A percentile compares a stretch with the other conserved stretches of the same genome.
phyloP scores from a whole-genome alignment of 1,284 basidiomycete species.

The Singerocomus inundabilis region DNA sequence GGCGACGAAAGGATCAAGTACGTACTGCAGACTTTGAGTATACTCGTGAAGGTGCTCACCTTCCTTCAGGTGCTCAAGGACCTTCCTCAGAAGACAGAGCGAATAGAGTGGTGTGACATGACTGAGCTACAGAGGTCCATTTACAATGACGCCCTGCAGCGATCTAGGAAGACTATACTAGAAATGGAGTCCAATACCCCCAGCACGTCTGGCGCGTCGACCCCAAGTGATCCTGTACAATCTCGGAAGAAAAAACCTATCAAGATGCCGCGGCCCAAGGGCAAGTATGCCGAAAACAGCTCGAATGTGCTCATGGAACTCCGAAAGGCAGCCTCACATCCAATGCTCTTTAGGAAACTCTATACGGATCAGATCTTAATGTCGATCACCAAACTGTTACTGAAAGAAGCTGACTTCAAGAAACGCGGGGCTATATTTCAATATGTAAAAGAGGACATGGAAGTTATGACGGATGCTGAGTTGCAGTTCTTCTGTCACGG shows the following conservation, averaged over 20 bases:
- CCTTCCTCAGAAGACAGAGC: slow-evolving; percentile 89
- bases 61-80: slow-evolving; percentile 79
- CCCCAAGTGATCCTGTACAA: slow-evolving; percentile 37
- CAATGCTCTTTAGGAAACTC: slow-evolving; percentile 87
- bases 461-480: slow-evolving; percentile 94
- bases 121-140: slow-evolving; percentile 80
- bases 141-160: slow-evolving; percentile 82
- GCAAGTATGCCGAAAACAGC: slow-evolving; percentile 73
- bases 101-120: slow-evolving; percentile 94
- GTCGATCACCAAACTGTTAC: slow-evolving; percentile 75
- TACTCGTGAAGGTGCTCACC: slow-evolving; percentile 8
- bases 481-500: slow-evolving; percentile 78
- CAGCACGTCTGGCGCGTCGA: slow-evolving; percentile 38
- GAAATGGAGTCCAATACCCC: slow-evolving; percentile 45
- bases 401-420: slow-evolving; percentile 90
- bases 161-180: slow-evolving; percentile 80
- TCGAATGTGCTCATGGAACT: slow-evolving; percentile 95
- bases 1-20: slow-evolving; percentile 91
- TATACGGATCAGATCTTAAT: slow-evolving; percentile 80
- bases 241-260: slow-evolving; percentile 47
- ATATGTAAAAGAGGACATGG: slow-evolving; percentile 88
- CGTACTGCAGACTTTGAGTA: slow-evolving; percentile 9
- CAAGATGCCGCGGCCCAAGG: slow-evolving; percentile 49
- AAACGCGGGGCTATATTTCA: slow-evolving; percentile 76
- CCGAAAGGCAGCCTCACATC: slow-evolving; percentile 94